Conservation (phyloP, 2,329 filamentous ascomycete genomes). For the Cadophora sp. region DNA sequence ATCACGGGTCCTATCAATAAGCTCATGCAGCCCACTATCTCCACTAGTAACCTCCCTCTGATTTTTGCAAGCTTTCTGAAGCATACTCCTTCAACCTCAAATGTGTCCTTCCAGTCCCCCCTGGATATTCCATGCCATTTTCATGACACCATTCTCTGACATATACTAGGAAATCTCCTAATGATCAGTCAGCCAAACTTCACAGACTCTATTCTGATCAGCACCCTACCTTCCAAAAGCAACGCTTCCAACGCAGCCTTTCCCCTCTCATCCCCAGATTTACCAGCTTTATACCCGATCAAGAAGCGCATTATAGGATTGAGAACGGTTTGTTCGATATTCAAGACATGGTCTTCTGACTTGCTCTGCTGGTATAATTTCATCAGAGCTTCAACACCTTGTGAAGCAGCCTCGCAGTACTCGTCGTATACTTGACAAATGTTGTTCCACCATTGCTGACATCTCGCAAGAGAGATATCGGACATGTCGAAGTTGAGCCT, state of each 20-base stretch:
- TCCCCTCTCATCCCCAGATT: neutral
- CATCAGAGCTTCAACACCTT: neutral
- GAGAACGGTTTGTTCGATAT: neutral
- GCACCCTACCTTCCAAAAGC: neutral
- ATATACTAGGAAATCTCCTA: constrained; percentile 3
- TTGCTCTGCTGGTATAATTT: neutral
- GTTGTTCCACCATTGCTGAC: neutral
- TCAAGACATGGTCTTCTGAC: neutral
- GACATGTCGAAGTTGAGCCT: neutral
- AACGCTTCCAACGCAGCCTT: neutral
- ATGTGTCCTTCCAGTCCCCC: neutral
- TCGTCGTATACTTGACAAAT: neutral
- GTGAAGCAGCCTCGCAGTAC: neutral
- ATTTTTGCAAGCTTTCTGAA: no score
- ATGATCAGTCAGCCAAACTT: neutral
- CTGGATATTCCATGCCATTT: neutral
- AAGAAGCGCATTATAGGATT: neutral
- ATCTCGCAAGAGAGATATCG: neutral
- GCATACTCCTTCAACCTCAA: neutral
- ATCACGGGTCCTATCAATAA: neutral
- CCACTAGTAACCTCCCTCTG: neutral
- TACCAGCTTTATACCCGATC: neutral
- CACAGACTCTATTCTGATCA: neutral
- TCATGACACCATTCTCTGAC: neutral
- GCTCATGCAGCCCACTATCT: neutral